phyloP scores from a whole-genome alignment of 2,329 filamentous ascomycete genomes.

The Escovopsis sp. region DNA sequence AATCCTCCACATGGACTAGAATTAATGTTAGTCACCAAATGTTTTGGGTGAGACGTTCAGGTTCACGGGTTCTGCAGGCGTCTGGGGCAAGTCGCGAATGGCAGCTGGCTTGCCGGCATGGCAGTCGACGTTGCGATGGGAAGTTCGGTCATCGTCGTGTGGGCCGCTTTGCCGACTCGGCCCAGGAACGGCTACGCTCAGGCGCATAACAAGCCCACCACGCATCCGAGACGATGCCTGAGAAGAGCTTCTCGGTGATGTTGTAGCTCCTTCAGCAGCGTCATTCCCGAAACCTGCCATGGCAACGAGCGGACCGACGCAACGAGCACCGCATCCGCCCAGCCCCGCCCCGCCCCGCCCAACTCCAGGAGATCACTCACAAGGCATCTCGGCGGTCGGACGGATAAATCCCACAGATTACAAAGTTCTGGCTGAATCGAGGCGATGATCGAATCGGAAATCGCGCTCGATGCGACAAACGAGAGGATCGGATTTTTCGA shows the following conservation, averaged over 20 bases:
- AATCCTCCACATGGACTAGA: slow-evolving; percentile 24
- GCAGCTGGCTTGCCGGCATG: background rate
- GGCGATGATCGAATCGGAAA: no score
- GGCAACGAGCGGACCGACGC: no score
- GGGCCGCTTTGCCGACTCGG: slow-evolving; percentile 2
- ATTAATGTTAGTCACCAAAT: slow-evolving; percentile 1
- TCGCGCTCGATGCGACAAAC: no score
- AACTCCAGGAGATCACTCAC: no score
- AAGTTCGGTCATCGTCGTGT: background rate
- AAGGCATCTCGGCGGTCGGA: no score
- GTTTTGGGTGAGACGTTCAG: background rate
- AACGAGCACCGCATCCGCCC: no score
- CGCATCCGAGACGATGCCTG: background rate
- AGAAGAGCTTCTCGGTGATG: background rate
- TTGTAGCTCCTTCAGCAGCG: background rate
- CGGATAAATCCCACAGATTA: no score
- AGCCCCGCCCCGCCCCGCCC: no score
- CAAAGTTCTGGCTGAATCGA: no score
- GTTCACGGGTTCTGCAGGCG: background rate
- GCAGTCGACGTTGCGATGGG: background rate
- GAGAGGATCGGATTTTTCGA: no score
- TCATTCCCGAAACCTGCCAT: no score
- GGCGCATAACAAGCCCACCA: background rate
- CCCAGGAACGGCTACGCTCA: background rate
- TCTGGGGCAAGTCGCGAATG: background rate